These are phyloP conservation scores for Citrus hindsii DNA, from an alignment of 345 rosid species.

Conservation along the genomic window DNA sequence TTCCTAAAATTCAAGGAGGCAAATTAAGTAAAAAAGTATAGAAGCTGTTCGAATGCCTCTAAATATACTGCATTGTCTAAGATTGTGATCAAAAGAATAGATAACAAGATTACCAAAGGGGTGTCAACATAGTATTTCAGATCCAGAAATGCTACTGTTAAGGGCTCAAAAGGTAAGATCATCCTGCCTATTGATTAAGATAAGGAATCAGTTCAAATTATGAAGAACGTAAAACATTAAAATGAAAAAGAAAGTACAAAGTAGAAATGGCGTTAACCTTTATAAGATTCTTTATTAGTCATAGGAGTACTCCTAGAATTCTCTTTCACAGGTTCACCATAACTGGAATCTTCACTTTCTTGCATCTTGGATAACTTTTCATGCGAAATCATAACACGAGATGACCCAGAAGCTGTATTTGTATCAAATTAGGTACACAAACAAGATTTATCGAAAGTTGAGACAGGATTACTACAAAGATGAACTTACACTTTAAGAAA, in stretches of 20 bases:
- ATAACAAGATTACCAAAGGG: conserved; percentile 45
- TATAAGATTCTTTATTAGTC: conserved; percentile 4
- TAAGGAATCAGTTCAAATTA: not conserved
- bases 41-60: not conserved
- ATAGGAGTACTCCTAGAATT: not conserved
- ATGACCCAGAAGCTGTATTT: conserved; percentile 65
- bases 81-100: not conserved
- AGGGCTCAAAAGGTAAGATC: conserved; percentile 63
- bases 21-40: not conserved
- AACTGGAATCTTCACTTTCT: conserved; percentile 34
- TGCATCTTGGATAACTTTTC: conserved; percentile 50
- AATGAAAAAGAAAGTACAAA: not conserved
- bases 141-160: conserved; percentile 52
- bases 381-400: conserved; percentile 61
- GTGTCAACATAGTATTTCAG: conserved; percentile 56
- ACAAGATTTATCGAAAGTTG: not conserved
- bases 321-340: not conserved
- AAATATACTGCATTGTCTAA: not conserved
- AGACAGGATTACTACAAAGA: not conserved
- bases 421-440: not conserved
- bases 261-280: conserved; percentile 21
- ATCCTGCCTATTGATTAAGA: conserved; percentile 44
- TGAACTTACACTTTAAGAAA: conserved; percentile 60
- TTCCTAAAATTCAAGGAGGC: conserved; percentile 31
- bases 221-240: not conserved